Evolutionary conservation across 768 basidiomycete genomes (phyloP), one percentile per base, ranked within the genome.

Genomic region (Gymnopilus junonius): DNA sequence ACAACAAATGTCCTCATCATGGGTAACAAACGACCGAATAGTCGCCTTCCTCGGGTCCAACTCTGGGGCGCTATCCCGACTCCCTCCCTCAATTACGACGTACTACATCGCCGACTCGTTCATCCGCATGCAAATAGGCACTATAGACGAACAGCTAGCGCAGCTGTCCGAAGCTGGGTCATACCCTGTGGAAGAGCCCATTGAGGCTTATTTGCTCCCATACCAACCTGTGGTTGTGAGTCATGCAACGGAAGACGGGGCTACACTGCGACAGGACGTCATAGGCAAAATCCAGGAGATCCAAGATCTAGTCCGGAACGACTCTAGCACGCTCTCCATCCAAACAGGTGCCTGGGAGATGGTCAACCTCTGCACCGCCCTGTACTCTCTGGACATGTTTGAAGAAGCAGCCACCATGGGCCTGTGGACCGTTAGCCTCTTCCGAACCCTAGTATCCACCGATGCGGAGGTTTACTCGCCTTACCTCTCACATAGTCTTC

Each of bases 311-410:
- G 56, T 67, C 12, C 59, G 51, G 14, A 61, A 57, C 40, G 62
- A 58, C 14, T 64, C 66, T 1, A 48, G 40, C 7, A 50, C 48
- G 2, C 29, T 64, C n/a, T 67, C 66, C 0, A 61, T 67, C 5
- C 66, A 67, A 55, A 58, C 59, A 32, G 66, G 66, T 12, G 62
- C 66, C 3, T 67, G 66, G 66, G 59, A 57, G 34, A 63, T 67
- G 62, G 66, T 67, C 20, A 64, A 61, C n/a, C 66, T 67, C 23
- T 56, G 59, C n/a, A 67, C 63, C 25, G 62, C 59, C 14, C 43
- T 67, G 1, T 32, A 55, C 27, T 37, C 63, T 8, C 51, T 64
- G n/a, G 59, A 55, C 14, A 67, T 67, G 66, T 58, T 45, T 35
- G 48, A 61, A 20, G 66, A 67, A 55, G 66, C 66, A 17, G 59